These are phyloP conservation scores for Lachnum nothofagi DNA, from an alignment of 2,329 filamentous ascomycete genomes.

Conservation along the genomic window DNA sequence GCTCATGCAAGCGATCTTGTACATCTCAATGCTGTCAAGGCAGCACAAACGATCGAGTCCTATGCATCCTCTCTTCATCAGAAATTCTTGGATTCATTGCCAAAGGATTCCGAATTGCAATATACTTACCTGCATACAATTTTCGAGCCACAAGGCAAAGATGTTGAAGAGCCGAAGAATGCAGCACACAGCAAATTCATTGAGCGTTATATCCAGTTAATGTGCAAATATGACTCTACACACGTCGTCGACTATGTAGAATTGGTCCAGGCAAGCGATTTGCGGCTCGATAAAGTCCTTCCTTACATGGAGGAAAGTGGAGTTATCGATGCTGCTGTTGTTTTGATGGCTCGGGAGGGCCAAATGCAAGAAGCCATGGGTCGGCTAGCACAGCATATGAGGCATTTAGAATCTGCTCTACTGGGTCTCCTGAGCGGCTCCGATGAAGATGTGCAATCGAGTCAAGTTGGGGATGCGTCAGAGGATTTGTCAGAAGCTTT, in stretches of 20 bases:
- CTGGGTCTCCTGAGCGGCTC: slow-evolving; percentile 65
- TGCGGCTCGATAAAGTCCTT: slow-evolving; percentile 74
- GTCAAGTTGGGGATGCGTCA: slow-evolving; percentile 56
- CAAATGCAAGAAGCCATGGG: slow-evolving; percentile 78
- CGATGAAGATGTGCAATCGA: slow-evolving; percentile 50
- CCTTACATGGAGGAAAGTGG: slow-evolving; percentile 85
- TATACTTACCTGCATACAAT: slow-evolving; percentile 65
- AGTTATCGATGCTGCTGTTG: slow-evolving; percentile 85
- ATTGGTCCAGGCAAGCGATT: slow-evolving; percentile 66
- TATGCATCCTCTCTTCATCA: slow-evolving; percentile 52
- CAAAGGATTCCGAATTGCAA: slow-evolving; percentile 51
- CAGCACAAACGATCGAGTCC: slow-evolving; percentile 53
- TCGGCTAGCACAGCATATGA: slow-evolving; percentile 74
- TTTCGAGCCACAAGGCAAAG: slow-evolving; percentile 55
- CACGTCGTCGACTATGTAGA: slow-evolving; percentile 85
- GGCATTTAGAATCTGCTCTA: slow-evolving; percentile 72
- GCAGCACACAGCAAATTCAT: slow-evolving; percentile 56
- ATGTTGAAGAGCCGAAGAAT: slow-evolving; percentile 34
- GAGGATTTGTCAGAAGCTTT: slow-evolving; percentile 71
- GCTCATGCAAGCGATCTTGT: slow-evolving; percentile 53
- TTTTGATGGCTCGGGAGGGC: slow-evolving; percentile 84
- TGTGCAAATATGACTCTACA: slow-evolving; percentile 77
- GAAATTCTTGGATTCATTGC: slow-evolving; percentile 48
- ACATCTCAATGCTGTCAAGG: slow-evolving; percentile 49
- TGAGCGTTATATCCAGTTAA: slow-evolving; percentile 82